These are phyloP conservation scores for Penicillium egyptiacum DNA, from an alignment of 495 filamentous ascomycete species.

Conservation along the genomic window DNA sequence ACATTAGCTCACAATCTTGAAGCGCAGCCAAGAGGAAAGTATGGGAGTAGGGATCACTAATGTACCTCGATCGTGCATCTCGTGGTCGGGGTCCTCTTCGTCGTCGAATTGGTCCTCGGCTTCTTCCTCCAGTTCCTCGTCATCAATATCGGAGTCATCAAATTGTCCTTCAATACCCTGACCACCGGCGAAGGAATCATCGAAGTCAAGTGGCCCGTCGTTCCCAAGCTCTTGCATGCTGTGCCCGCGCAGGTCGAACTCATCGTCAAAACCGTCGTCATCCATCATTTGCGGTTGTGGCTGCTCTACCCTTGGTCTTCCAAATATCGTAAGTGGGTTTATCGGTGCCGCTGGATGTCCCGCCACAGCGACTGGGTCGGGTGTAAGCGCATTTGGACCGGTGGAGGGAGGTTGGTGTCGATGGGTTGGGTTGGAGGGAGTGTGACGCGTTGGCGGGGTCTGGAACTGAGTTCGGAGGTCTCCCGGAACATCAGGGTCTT, in stretches of 20 bases:
- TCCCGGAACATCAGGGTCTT: constrained; percentile 13
- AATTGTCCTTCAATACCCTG: constrained; percentile 23
- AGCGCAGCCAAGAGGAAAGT: neutral
- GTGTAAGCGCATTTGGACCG: constrained; percentile 26
- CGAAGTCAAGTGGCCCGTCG: constrained; percentile 13
- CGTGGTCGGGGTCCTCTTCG: constrained; percentile 42
- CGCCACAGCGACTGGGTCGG: constrained; percentile 23
- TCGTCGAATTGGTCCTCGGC: constrained; percentile 37
- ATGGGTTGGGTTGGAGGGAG: constrained; percentile 33
- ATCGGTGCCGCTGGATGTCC: constrained; percentile 27
- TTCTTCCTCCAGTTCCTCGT: constrained; percentile 40
- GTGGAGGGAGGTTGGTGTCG: constrained; percentile 34
- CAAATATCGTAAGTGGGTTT: constrained; percentile 38
- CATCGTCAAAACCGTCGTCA: constrained; percentile 21
- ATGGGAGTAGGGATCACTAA: neutral
- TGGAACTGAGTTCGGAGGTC: constrained; percentile 37
- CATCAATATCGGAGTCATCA: constrained; percentile 34
- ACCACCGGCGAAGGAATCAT: constrained; percentile 18
- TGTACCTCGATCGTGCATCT: constrained; percentile 44
- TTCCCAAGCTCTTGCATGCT: constrained; percentile 15
- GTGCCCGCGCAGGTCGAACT: constrained; percentile 18
- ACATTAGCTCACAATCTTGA: neutral
- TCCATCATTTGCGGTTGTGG: constrained; percentile 22
- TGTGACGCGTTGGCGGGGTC: constrained; percentile 38
- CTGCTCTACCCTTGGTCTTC: constrained; percentile 28